Conservation (phyloP, 2,329 filamentous ascomycete species). For the Neocucurbitaria cava region DNA sequence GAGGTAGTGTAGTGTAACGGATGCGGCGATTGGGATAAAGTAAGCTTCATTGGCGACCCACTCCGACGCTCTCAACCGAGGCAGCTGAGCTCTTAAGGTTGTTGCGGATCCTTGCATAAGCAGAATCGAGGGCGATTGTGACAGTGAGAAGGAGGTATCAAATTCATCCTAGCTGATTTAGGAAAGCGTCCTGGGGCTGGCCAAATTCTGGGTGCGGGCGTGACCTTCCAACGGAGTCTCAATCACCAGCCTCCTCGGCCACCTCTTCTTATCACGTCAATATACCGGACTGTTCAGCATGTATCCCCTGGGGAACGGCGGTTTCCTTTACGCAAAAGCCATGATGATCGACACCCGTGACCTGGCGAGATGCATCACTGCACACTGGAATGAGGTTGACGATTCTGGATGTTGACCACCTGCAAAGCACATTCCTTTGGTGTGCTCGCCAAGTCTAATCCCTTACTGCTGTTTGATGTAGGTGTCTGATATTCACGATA, state of each 20-base stretch:
- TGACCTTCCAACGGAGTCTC: not conserved
- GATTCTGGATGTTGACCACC: not conserved
- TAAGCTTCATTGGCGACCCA: not conserved
- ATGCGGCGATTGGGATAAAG: not conserved
- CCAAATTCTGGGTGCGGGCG: not conserved
- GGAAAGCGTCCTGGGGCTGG: not conserved
- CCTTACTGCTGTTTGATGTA: not conserved
- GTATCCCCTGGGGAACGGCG: slow-evolving; percentile 19
- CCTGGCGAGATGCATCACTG: not conserved
- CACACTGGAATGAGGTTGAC: slow-evolving; percentile 3
- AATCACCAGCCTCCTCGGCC: not conserved
- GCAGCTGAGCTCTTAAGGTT: not conserved
- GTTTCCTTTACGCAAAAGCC: slow-evolving; percentile 1
- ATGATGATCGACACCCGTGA: not conserved
- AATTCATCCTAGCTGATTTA: not conserved
- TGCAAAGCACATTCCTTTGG: not conserved
- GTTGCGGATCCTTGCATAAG: not conserved
- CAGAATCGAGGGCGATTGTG: not conserved
- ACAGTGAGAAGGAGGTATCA: not conserved
- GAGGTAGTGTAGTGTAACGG: not conserved
- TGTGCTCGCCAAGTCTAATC: not conserved
- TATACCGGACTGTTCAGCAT: not conserved
- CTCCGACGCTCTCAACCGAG: not conserved
- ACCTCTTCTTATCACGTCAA: not conserved
- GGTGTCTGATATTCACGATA: not conserved